phyloP scores from a whole-genome alignment of 345 rosid genomes.

The thale cress (Arabidopsis thaliana) region TAIR10.1 NC_003076.8:17696001-17696500 shows the following conservation, averaged over 20 bases:
- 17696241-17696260: slow-evolving; percentile 61
- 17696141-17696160: slow-evolving; percentile 53
- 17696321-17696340: slow-evolving; percentile 60
- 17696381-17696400: slow-evolving; percentile 56
- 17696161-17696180: slow-evolving; percentile 60
- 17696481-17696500: not conserved
- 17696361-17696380: slow-evolving; percentile 78
- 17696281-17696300: slow-evolving; percentile 64
- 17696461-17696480: slow-evolving; percentile 42
- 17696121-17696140: slow-evolving; percentile 56
- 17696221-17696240: slow-evolving; percentile 54
- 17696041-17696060: slow-evolving; percentile 58
- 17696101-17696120: slow-evolving; percentile 50
- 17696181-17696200: slow-evolving; percentile 68
- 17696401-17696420: slow-evolving; percentile 28
- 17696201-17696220: slow-evolving; percentile 88
- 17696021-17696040: slow-evolving; percentile 58
- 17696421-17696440: slow-evolving; percentile 27
- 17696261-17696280: slow-evolving; percentile 55
- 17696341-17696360: slow-evolving; percentile 64
- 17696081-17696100: slow-evolving; percentile 70
- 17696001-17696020: slow-evolving; percentile 57
- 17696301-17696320: slow-evolving; percentile 68
- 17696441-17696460: slow-evolving; percentile 34
- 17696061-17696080: slow-evolving; percentile 72